Percentiles rank a stretch among this genome's conserved stretches.
Evolutionary conservation across 371 early-diverging fungal species (phyloP).

Genomic region (Chytridium lagenaria): DNA sequence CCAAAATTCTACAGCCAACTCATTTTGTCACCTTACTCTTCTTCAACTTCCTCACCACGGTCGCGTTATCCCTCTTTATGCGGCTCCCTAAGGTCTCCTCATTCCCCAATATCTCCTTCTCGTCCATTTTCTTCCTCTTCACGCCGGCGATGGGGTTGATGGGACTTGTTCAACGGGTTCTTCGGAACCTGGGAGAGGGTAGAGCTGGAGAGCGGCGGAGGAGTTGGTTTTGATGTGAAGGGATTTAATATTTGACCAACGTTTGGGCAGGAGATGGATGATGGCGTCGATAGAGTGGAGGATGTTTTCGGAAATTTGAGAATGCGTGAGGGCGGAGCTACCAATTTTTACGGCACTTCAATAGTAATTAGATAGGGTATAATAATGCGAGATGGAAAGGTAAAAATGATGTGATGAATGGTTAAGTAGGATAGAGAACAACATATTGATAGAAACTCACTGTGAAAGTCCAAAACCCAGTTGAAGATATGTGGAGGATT

Average conservation of each 20-base stretch:
- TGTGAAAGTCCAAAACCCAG: conserved; percentile 72
- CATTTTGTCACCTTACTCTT: not conserved
- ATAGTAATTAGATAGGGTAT: no score
- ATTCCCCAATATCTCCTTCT: not conserved
- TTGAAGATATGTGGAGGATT: conserved; percentile 79
- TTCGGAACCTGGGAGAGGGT: conserved; percentile 17
- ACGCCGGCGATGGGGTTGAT: not conserved
- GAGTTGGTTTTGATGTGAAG: conserved; percentile 79
- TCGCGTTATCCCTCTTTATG: not conserved
- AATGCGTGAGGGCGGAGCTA: conserved; percentile 58
- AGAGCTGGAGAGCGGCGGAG: conserved; percentile 84
- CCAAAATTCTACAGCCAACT: no score
- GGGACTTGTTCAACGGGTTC: not conserved
- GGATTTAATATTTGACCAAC: conserved; percentile 78
- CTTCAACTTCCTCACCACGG: not conserved
- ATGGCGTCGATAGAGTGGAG: conserved; percentile 64
- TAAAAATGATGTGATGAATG: no score
- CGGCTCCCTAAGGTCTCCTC: conserved; percentile 9
- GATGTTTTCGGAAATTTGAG: conserved; percentile 79
- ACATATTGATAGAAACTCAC: conserved; percentile 32
- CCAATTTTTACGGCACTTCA: conserved; percentile 74
- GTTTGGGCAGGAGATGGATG: conserved; percentile 69
- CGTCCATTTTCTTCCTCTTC: not conserved
- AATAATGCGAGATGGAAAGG: no score
- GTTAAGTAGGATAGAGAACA: not conserved